phyloP scores from a whole-genome alignment of 495 filamentous ascomycete genomes.

The Lasiosphaeria miniovina region DNA sequence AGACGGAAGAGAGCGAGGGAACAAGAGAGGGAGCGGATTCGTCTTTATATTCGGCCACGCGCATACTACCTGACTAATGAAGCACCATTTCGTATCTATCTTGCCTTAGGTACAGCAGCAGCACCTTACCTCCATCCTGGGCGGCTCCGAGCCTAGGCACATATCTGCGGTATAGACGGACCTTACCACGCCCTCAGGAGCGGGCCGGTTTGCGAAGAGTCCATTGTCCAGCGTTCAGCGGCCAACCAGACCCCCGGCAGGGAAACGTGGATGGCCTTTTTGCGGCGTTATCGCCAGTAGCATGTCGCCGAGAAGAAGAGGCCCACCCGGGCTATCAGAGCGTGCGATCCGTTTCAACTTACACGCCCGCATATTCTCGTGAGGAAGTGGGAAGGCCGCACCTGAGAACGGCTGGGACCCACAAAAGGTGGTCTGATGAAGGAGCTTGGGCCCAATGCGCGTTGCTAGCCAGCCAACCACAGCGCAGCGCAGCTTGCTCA shows the following conservation, averaged over 20 bases:
- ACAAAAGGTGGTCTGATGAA: slow-evolving; percentile 23
- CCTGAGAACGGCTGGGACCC: background rate
- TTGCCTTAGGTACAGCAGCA: background rate
- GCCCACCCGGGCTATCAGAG: too few species aligned
- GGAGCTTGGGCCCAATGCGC: background rate
- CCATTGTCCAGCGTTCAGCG: background rate
- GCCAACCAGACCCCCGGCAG: background rate
- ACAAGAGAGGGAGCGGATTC: background rate
- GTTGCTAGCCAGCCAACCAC: background rate
- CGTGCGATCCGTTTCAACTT: too few species aligned
- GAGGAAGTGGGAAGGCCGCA: too few species aligned
- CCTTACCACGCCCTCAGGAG: background rate
- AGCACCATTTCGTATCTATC: too few species aligned
- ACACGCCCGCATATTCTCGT: too few species aligned
- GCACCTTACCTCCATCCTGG: background rate
- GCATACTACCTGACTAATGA: too few species aligned
- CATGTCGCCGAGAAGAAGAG: too few species aligned
- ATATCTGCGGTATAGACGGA: background rate
- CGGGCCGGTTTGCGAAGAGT: background rate
- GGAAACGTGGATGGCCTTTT: background rate
- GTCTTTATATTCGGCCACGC: slow-evolving; percentile 8
- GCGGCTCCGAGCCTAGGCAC: background rate
- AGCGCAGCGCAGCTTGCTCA: background rate
- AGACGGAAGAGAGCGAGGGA: background rate
- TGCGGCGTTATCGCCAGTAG: too few species aligned